phyloP scores from a whole-genome alignment of 2,329 filamentous ascomycete genomes.

The Aureobasidium sp. region DNA sequence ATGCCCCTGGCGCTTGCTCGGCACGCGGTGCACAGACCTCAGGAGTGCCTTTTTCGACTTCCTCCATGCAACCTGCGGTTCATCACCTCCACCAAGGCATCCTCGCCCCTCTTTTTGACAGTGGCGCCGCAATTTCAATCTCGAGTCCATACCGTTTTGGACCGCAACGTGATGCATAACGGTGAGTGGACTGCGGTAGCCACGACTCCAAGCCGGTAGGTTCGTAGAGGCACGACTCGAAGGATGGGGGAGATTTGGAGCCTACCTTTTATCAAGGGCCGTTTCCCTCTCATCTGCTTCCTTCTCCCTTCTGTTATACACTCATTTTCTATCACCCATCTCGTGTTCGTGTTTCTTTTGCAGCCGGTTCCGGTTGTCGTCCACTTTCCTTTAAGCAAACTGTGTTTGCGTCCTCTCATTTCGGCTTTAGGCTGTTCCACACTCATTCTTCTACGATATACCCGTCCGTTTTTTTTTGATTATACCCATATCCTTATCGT shows the following conservation, averaged over 20 bases:
- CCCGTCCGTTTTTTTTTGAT: conserved; percentile 9
- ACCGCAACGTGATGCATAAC: conserved; percentile 1
- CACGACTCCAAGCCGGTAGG: neutral
- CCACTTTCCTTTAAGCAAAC: conserved; percentile 12
- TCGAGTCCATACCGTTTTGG: conserved; percentile 10
- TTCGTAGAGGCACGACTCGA: conserved; percentile 1
- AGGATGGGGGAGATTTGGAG: conserved; percentile 8
- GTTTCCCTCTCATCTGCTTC: conserved; percentile 11
- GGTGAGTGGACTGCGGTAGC: neutral
- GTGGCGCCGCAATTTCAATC: conserved; percentile 11
- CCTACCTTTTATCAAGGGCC: conserved; percentile 10
- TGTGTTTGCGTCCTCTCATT: conserved; percentile 50
- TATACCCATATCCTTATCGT: conserved; percentile 9
- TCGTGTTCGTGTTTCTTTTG: neutral
- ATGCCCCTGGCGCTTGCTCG: conserved; percentile 7
- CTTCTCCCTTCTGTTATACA: neutral
- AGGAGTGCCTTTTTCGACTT: neutral
- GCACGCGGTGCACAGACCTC: conserved; percentile 1
- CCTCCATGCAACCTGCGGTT: neutral
- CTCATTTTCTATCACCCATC: neutral
- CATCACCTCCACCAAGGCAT: conserved; percentile 1
- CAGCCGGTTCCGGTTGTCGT: conserved; percentile 7
- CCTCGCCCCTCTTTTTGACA: conserved; percentile 9
- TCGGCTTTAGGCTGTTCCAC: conserved; percentile 28
- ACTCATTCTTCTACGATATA: conserved; percentile 25